These are phyloP conservation scores for Zygotorulaspora sp. DNA, from an alignment of 805 yeast genomes.

Conservation along the genomic window DNA sequence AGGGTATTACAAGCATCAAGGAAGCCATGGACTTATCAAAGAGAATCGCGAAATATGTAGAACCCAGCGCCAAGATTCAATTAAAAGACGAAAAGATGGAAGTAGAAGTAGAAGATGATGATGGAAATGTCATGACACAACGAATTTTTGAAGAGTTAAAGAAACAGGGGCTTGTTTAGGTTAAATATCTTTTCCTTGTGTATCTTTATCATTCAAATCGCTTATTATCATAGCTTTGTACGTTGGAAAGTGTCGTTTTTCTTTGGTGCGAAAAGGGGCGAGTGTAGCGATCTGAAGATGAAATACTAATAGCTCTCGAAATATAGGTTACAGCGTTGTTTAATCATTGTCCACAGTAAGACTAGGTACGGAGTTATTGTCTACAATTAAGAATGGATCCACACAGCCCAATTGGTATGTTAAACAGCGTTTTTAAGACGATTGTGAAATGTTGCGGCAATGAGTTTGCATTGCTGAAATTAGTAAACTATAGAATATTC, in stretches of 20 bases:
- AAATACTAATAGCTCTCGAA: too few species aligned
- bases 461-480: too few species aligned
- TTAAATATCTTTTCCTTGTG: too few species aligned
- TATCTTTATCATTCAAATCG: not conserved
- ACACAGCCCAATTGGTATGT: slow-evolving; percentile 35
- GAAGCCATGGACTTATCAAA: slow-evolving; percentile 65
- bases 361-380: too few species aligned
- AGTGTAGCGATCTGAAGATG: too few species aligned
- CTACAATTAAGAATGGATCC: slow-evolving; percentile 34
- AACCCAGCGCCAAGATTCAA: slow-evolving; percentile 9
- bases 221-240: slow-evolving; percentile 1
- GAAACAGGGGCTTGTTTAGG: slow-evolving; percentile 73
- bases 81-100: slow-evolving; percentile 37
- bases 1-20: slow-evolving; percentile 58
- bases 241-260: not conserved
- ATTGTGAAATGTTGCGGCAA: too few species aligned
- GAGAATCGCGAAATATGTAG: slow-evolving; percentile 25
- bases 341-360: too few species aligned
- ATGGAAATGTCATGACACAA: slow-evolving; percentile 88
- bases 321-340: too few species aligned
- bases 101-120: slow-evolving; percentile 85
- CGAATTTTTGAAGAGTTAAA: slow-evolving; percentile 79
- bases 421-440: too few species aligned
- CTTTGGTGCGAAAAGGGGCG: slow-evolving; percentile 9
- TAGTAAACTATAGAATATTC: not conserved